These are phyloP conservation scores for Annona cherimola DNA, from an alignment of 164 flowering plant species.

Conservation along the genomic window DNA sequence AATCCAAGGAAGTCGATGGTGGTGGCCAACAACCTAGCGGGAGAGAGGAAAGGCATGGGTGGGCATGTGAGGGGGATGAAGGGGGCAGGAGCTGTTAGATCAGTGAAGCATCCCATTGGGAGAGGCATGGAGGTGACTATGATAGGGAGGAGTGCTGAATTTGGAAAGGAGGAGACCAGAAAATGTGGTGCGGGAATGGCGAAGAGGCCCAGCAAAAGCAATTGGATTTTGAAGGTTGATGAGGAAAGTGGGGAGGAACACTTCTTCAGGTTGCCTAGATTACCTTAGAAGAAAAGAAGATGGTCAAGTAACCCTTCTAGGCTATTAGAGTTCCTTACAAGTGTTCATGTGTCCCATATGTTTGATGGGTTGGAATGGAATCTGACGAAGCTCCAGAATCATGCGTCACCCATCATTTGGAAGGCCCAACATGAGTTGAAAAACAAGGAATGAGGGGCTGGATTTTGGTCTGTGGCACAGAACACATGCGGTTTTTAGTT, in stretches of 20 bases:
- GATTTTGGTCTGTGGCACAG: too few species aligned
- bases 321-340: neutral
- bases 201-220: conserved; percentile 30
- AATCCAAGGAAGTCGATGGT: conserved; percentile 45
- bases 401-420: neutral
- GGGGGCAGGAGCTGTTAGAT: conserved; percentile 29
- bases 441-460: too few species aligned
- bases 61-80: conserved; percentile 25
- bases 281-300: conserved; percentile 2
- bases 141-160: conserved; percentile 27
- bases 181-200: conserved; percentile 4
- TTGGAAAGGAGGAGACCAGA: conserved; percentile 11
- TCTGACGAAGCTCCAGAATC: neutral
- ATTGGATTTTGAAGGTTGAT: conserved; percentile 44
- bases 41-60: conserved; percentile 30
- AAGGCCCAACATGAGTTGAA: neutral
- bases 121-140: conserved; percentile 53
- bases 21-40: conserved; percentile 46
- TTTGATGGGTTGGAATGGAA: neutral
- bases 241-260: conserved; percentile 58
- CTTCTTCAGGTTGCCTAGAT: conserved; percentile 35
- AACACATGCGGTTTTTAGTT: too few species aligned
- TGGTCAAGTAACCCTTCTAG: neutral
- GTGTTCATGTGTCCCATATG: neutral
- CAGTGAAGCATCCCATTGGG: conserved; percentile 49